Evolutionary conservation across 129 eudicot genomes (phyloP).

Genomic region (Saposhnikovia divaricata): DNA sequence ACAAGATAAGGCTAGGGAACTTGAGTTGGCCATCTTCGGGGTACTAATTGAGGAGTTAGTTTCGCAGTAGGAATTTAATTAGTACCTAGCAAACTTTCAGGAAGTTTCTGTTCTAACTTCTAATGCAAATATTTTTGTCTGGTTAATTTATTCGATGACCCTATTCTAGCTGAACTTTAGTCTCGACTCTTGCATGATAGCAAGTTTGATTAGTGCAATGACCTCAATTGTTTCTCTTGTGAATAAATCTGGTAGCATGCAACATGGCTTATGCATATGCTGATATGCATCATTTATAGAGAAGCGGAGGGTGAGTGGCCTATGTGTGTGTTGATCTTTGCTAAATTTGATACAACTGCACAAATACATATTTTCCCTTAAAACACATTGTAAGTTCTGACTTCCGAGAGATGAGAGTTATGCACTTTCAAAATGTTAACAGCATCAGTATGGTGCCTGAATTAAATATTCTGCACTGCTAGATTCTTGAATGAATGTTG

Average conservation of each 20-base stretch:
- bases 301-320: background rate
- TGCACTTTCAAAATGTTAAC: too few species aligned
- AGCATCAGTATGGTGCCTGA: too few species aligned
- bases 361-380: too few species aligned
- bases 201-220: background rate
- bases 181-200: constrained; percentile 1
- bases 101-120: background rate
- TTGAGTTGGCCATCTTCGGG: constrained; percentile 47
- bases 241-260: background rate
- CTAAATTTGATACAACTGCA: too few species aligned
- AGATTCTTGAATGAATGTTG: too few species aligned
- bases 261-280: background rate
- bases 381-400: too few species aligned
- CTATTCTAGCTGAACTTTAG: background rate
- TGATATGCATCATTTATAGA: background rate
- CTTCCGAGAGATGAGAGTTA: too few species aligned
- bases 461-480: too few species aligned
- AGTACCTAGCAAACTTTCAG: background rate
- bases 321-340: background rate
- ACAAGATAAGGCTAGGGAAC: constrained; percentile 33
- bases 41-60: constrained; percentile 53
- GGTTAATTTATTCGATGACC: background rate
- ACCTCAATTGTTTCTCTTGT: background rate
- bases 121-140: background rate
- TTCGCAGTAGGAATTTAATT: background rate